phyloP scores from a whole-genome alignment of 129 eudicot genomes.

The Ambrosia artemisiifolia region DNA sequence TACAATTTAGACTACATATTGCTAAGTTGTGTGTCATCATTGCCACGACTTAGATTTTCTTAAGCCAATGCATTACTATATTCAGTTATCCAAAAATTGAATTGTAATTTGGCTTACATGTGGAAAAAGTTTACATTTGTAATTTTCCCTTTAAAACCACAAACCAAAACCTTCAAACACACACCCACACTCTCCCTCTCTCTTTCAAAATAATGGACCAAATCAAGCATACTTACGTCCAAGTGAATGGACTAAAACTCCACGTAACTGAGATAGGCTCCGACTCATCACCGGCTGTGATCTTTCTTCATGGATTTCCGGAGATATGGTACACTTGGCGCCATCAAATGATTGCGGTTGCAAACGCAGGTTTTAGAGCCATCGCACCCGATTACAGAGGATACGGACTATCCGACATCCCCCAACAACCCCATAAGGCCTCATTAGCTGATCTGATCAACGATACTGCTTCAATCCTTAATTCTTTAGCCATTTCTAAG shows the following conservation, averaged over 20 bases:
- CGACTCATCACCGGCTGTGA: constrained; percentile 13
- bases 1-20: too few species aligned
- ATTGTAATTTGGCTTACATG: too few species aligned
- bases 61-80: too few species aligned
- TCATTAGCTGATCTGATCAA: constrained; percentile 27
- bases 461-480: constrained; percentile 32
- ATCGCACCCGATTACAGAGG: constrained; percentile 37
- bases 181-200: not conserved
- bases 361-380: constrained; percentile 31
- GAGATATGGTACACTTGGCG: constrained; percentile 40
- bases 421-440: constrained; percentile 35
- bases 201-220: constrained; percentile 13
- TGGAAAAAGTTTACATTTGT: too few species aligned
- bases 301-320: constrained; percentile 35
- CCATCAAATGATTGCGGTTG: constrained; percentile 30
- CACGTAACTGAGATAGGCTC: constrained; percentile 31
- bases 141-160: not conserved
- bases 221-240: constrained; percentile 22
- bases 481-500: constrained; percentile 36
- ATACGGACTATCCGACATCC: constrained; percentile 34
- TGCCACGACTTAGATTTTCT: too few species aligned
- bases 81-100: too few species aligned
- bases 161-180: not conserved
- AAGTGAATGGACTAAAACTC: constrained; percentile 26
- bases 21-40: too few species aligned